Base-by-base conservation (phyloP, 148 eudicot species). In the Rheum nobile region DNA sequence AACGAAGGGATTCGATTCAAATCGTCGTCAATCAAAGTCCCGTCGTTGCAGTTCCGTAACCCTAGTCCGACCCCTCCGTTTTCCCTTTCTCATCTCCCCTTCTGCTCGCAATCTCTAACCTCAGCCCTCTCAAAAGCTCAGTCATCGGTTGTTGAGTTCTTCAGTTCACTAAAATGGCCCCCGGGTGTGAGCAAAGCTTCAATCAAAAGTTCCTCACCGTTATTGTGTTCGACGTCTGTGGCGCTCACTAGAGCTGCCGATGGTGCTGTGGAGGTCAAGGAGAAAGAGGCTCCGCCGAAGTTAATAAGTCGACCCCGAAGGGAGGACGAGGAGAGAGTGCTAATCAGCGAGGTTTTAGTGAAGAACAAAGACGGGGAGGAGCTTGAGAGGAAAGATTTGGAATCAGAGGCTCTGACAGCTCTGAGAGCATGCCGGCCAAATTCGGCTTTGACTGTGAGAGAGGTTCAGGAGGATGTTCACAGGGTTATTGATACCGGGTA, bases 391-490 rank as follows among this genome's bases (percentile, higher is more conserved):
- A 71, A 71, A 26, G 99, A 95, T 70, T 75, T 95, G 79, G 99
- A 90, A 73, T 57, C 42, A n/a, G 99, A 95, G 77, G 99, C 90
- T 0, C 65, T 92, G 34, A 80, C 78, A n/a, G 96, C 97, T 9
- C 79, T 95, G 71, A 90, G 90, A 83, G 93, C 90, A 5, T 87
- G 86, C 37, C 83, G 97, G 1, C 90, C 96, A 0, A 95, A 90
- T 68, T 83, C 96, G 1, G 99, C 97, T 0, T 86, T 95, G 65
- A 95, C 97, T 0, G 93, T 87, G 31, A 82, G 86, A 35, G 99
- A 95, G 74, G 99, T 95, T 24, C 94, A 95, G 77, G 99, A 95
- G 73, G 99, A 95, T 81, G 99, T 92, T 61, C 96, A 87, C 74
- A 77, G 99, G 81, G 88, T 95, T 75, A 90, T 95, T 75, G 87